These are phyloP conservation scores for Pholiota conissans DNA, from an alignment of 768 basidiomycete genomes.

Conservation along the genomic window DNA sequence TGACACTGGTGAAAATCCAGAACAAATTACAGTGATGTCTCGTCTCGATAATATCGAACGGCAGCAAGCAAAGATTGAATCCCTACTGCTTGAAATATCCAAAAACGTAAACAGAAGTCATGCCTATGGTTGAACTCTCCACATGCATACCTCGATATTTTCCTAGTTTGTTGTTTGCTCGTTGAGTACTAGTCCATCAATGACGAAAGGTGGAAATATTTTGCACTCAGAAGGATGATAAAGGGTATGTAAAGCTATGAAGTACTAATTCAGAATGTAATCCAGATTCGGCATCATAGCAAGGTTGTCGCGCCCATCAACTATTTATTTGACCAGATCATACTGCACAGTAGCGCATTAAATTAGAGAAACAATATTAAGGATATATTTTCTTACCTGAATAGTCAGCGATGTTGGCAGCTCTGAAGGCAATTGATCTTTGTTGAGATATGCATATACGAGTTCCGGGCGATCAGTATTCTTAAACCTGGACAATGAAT, in stretches of 20 bases:
- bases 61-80: constrained; percentile 48
- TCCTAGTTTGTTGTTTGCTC: no score
- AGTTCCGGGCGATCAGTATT: constrained; percentile 48
- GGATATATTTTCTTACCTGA: constrained; percentile 36
- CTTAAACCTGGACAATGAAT: constrained; percentile 41
- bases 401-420: constrained; percentile 72
- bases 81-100: constrained; percentile 38
- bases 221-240: no score
- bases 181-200: no score
- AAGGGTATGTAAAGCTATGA: no score
- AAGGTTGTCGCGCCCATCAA: no score
- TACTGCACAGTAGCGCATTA: background rate
- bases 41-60: constrained; percentile 26
- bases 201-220: no score
- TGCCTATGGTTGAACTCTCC: background rate
- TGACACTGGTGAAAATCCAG: constrained; percentile 15
- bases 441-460: constrained; percentile 56
- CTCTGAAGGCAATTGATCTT: constrained; percentile 46
- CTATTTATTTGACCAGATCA: background rate
- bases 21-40: constrained; percentile 13
- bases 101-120: constrained; percentile 18
- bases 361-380: background rate
- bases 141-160: no score
- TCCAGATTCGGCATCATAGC: no score
- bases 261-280: no score